Conservation (phyloP, 2,329 filamentous ascomycete genomes). For the Amesomyces nigricolor region DNA sequence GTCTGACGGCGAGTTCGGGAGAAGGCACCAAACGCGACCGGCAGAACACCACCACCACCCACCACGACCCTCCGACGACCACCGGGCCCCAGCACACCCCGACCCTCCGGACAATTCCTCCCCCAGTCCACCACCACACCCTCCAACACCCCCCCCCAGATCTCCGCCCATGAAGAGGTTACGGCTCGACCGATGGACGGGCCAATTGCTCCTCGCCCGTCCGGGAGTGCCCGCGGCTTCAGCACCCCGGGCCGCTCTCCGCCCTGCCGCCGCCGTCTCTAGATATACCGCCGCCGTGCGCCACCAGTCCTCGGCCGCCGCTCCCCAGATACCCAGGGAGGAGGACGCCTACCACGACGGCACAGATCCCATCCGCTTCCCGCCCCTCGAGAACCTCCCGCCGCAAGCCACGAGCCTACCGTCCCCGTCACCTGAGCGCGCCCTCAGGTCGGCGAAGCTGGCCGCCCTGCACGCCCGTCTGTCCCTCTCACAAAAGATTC, state of each 20-base stretch:
- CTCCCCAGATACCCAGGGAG: conserved; percentile 12
- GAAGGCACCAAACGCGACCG: conserved; percentile 13
- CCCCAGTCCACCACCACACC: neutral
- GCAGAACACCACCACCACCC: conserved; percentile 6
- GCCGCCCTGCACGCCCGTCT: conserved; percentile 88
- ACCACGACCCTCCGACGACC: neutral
- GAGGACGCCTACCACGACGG: conserved; percentile 28
- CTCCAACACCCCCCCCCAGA: conserved; percentile 6
- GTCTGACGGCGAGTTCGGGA: conserved; percentile 18
- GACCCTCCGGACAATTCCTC: neutral
- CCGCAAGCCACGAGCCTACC: conserved; percentile 45
- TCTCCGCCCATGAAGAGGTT: conserved; percentile 52
- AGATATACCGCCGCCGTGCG: conserved; percentile 24
- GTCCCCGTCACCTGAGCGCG: conserved; percentile 64
- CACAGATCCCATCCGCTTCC: conserved; percentile 26
- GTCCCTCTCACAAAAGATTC: conserved; percentile 72
- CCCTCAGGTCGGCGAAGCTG: conserved; percentile 76
- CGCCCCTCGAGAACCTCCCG: conserved; percentile 30
- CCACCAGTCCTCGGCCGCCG: conserved; percentile 30
- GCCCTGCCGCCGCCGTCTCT: conserved; percentile 18
- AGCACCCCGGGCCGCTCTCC: conserved; percentile 15
- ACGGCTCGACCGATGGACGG: conserved; percentile 54
- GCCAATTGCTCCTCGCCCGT: conserved; percentile 51
- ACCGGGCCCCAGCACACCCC: conserved; percentile 2
- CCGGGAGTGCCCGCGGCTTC: conserved; percentile 34